Evolutionary conservation across 306 rosid species (phyloP).

Genomic region (Mimosa pudica): DNA sequence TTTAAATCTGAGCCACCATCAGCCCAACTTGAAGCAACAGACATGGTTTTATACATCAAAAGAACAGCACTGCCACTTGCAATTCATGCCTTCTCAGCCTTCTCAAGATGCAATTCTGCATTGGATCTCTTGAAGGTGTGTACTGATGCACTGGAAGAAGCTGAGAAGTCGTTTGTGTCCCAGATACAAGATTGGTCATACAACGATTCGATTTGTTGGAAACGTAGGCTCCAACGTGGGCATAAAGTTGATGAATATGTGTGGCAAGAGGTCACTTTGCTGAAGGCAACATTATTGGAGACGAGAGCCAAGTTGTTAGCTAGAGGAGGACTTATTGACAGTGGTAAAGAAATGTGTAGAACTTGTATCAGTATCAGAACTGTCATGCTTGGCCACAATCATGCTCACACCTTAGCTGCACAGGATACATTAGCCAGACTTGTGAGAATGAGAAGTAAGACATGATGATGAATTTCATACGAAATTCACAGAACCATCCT

Average conservation of each 20-base stretch:
- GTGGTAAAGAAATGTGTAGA: slow-evolving; percentile 76
- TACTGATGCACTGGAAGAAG: slow-evolving; percentile 85
- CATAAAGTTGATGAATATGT: slow-evolving; percentile 78
- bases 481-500: not conserved
- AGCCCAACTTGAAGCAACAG: slow-evolving; percentile 60
- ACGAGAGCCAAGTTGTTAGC: slow-evolving; percentile 79
- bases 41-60: slow-evolving; percentile 70
- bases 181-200: slow-evolving; percentile 88
- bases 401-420: slow-evolving; percentile 81
- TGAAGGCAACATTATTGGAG: slow-evolving; percentile 85
- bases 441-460: slow-evolving; percentile 84
- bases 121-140: slow-evolving; percentile 81
- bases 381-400: slow-evolving; percentile 86
- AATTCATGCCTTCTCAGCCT: slow-evolving; percentile 67
- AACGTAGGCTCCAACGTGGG: slow-evolving; percentile 59
- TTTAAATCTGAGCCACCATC: slow-evolving; percentile 84
- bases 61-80: slow-evolving; percentile 88
- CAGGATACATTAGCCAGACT: slow-evolving; percentile 83
- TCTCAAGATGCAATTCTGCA: slow-evolving; percentile 84
- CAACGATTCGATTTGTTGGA: slow-evolving; percentile 77
- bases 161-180: slow-evolving; percentile 83
- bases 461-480: slow-evolving; percentile 27
- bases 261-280: slow-evolving; percentile 88
- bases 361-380: slow-evolving; percentile 89
- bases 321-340: slow-evolving; percentile 77